Evolutionary conservation across 1,139 yeast species (phyloP), one percentile per base, ranked within the genome.

Genomic region (Candida pseudoviswanathii): DNA sequence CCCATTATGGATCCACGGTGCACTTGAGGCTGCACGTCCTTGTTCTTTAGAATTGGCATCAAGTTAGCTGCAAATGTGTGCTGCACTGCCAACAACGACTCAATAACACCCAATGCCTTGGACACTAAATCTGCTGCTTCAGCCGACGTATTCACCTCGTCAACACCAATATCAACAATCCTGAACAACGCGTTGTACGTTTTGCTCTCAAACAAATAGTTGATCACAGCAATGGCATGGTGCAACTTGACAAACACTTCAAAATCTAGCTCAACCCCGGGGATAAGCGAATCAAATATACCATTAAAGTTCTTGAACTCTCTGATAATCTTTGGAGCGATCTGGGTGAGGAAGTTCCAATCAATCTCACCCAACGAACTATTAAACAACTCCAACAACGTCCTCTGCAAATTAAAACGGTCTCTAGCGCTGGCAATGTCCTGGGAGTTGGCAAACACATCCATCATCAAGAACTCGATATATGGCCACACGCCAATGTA

Each of bases 401-500:
- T 75, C 3, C 67, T 56, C 58, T 87, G 92, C 21, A 91, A 63
- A 1, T 73, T 66, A 5, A 69, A 59, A 50, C 71, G 75, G 32
- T 80, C 82, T 0, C 66, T 66, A 2, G 72, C 49, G 26, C 61
- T 59, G 8, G 55, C 43, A 44, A 75, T 59, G 22, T 58, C 58
- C 8, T 54, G 55, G 2, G 80, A 59, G 33, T 77, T 77, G 16
- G 77, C 80, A 56, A 92, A 81, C 0, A 90, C 81, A 41, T 86
- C 88, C n/a, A 77, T 67, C 38, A 88, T 64, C 26, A 90, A 63
- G 58, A 81, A 90, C 51, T 89, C 95, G 48, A 89, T 68, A 58
- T 91, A 92, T 3, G 96, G 92, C 83, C 92, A 84, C 8, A 90
- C 67, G 2, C 97, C 96, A 11, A 75, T 68, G 44, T 77, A 65